Base-by-base conservation (phyloP, 176 grass and related monocot genomes). In the Melocanna baccifera region DNA sequence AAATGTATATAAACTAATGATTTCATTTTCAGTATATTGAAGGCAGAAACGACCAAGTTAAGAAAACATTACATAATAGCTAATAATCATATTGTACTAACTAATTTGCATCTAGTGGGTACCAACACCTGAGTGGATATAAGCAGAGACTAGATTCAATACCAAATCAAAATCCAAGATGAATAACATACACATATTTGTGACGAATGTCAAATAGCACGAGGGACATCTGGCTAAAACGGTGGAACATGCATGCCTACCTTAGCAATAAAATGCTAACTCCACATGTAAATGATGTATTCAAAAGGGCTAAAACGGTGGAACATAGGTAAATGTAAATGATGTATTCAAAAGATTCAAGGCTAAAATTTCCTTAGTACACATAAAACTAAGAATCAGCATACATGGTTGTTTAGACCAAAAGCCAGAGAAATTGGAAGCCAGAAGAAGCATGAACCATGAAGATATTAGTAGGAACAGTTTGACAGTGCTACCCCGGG, bases 321-420 rank as follows among this genome's bases (percentile, higher is more conserved):
- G 50, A 67, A 79, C 34, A 75, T 76, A 20, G 46, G 13, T 40
- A 36, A 12, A 74, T 57, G 30, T 23, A 71, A 56, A 16, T 59
- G 14, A 59, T 50, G 50, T 28, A 75, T 68, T 46, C 22, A 62
- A 56, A 88, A 65, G 66, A 83, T 83, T 77, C 30, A 63, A 84
- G 25, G 36, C 12, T 84, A 83, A 25, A 34, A 70, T 14, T 82
- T 71, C 52, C 18, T 71, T 42, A 63, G 3, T 51, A 26, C 62
- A 76, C 30, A 29, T 2, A 61, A 61, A 34, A 37, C 20, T 59
- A 62, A 11, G 43, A 69, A 69, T 45, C 12, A 51, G 18, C 50
- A 61, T 7, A 13, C 12, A 81, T 34, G 3, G 67, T 55, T 69
- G 14, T 77, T 36, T 48, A 32, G 37, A 67, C 34, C 23, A 73